These are phyloP conservation scores for Nannochloropsis salina DNA, from an alignment of 108 stramenopile genomes.

Conservation along the genomic window DNA sequence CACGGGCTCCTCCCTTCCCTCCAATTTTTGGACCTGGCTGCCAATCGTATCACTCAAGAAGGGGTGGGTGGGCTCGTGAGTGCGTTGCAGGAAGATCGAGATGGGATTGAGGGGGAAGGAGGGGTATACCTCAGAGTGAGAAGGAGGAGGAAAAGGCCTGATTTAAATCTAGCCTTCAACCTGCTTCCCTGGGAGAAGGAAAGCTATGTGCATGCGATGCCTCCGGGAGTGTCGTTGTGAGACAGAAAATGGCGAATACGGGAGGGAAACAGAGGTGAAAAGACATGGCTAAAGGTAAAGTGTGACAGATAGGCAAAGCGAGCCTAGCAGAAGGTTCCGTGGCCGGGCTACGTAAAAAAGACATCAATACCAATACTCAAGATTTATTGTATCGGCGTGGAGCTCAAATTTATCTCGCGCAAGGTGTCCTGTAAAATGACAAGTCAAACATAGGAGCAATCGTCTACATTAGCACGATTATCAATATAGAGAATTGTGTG, in stretches of 20 bases:
- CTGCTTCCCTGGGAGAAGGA: not conserved
- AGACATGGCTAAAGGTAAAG: too few relatives aligned
- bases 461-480: too few relatives aligned
- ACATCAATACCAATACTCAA: too few relatives aligned
- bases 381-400: too few relatives aligned
- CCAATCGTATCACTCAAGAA: conserved; percentile 10
- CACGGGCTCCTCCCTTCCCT: not conserved
- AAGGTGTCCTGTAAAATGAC: too few relatives aligned
- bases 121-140: not conserved
- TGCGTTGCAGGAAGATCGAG: not conserved
- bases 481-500: too few relatives aligned
- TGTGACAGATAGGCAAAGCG: too few relatives aligned
- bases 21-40: not conserved
- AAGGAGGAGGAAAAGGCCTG: not conserved
- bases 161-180: not conserved
- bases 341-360: too few relatives aligned
- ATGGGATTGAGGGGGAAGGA: not conserved
- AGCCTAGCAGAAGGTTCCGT: too few relatives aligned
- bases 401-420: too few relatives aligned
- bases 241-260: not conserved
- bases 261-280: not conserved
- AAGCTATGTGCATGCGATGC: not conserved
- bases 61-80: conserved; percentile 1
- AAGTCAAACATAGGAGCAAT: too few relatives aligned
- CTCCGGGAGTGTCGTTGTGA: not conserved